These are phyloP conservation scores for Leccinum pseudoinsigne DNA, from an alignment of 1,284 basidiomycete genomes.

Conservation along the genomic window DNA sequence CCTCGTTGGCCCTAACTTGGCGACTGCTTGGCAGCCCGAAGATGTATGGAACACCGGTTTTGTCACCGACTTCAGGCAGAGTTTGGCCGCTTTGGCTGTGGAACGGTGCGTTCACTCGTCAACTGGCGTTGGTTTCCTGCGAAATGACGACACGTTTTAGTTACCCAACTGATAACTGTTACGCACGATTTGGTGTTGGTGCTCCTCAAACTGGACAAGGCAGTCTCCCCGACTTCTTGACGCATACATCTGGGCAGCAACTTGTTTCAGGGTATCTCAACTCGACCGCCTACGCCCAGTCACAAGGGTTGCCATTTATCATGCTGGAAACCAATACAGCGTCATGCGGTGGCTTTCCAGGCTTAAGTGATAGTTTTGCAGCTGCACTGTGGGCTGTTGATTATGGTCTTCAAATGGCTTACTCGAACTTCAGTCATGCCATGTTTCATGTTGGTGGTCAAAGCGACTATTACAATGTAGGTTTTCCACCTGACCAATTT, in stretches of 20 bases:
- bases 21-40: not conserved
- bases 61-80: not conserved
- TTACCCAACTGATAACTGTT: not conserved
- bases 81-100: not conserved
- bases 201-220: not conserved
- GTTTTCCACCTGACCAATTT: slow-evolving; percentile 22
- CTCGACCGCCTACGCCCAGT: not conserved
- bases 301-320: not conserved
- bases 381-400: slow-evolving; percentile 73
- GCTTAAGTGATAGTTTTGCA: slow-evolving; percentile 71
- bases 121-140: not conserved
- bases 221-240: not conserved
- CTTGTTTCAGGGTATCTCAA: not conserved
- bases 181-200: not conserved
- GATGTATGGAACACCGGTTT: not conserved
- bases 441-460: slow-evolving; percentile 54
- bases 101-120: not conserved
- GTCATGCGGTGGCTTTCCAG: slow-evolving; percentile 51
- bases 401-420: slow-evolving; percentile 63
- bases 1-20: not conserved
- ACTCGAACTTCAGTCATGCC: slow-evolving; percentile 20
- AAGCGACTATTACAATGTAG: slow-evolving; percentile 65
- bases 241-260: not conserved
- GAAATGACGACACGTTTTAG: not conserved
- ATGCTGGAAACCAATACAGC: not conserved